These are phyloP conservation scores for Diplotaxis tenuifolia DNA, from an alignment of 345 rosid species.

Conservation along the genomic window DNA sequence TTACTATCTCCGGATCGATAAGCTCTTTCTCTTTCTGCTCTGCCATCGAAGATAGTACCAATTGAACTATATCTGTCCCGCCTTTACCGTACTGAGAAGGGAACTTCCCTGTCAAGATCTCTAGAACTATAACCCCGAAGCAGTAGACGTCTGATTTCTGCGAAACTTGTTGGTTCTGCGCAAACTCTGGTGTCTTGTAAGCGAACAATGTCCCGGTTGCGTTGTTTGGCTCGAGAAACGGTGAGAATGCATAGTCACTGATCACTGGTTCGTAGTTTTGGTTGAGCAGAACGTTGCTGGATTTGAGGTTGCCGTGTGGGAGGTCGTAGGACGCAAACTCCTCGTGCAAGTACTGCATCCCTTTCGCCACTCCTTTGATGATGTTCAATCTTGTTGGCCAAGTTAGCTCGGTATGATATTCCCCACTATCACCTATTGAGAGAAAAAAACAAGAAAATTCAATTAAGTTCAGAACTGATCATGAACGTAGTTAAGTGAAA, in stretches of 20 bases:
- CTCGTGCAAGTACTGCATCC: constrained; percentile 58
- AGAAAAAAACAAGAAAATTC: background rate
- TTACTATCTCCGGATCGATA: too few relatives aligned
- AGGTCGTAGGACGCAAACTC: constrained; percentile 54
- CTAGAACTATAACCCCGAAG: constrained; percentile 69
- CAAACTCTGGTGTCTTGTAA: constrained; percentile 60
- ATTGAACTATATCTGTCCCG: constrained; percentile 58
- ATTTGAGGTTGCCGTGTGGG: constrained; percentile 93
- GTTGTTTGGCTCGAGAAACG: constrained; percentile 40
- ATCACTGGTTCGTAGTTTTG: constrained; percentile 56
- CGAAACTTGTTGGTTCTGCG: constrained; percentile 44
- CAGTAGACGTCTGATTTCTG: constrained; percentile 77
- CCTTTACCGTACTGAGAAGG: constrained; percentile 70
- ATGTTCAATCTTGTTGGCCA: constrained; percentile 69
- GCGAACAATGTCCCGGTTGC: constrained; percentile 53
- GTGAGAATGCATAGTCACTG: constrained; percentile 64
- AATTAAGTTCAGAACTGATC: background rate
- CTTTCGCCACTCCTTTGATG: constrained; percentile 56
- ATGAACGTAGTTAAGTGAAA: too few relatives aligned
- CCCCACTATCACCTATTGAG: constrained; percentile 57
- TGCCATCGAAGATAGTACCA: constrained; percentile 48
- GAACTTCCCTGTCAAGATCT: constrained; percentile 71
- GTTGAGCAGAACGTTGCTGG: constrained; percentile 68
- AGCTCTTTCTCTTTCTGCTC: too few relatives aligned
- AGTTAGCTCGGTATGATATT: constrained; percentile 47